Conservation (phyloP, 2,329 filamentous ascomycete species). For the Emericellopsis atlantica region DNA sequence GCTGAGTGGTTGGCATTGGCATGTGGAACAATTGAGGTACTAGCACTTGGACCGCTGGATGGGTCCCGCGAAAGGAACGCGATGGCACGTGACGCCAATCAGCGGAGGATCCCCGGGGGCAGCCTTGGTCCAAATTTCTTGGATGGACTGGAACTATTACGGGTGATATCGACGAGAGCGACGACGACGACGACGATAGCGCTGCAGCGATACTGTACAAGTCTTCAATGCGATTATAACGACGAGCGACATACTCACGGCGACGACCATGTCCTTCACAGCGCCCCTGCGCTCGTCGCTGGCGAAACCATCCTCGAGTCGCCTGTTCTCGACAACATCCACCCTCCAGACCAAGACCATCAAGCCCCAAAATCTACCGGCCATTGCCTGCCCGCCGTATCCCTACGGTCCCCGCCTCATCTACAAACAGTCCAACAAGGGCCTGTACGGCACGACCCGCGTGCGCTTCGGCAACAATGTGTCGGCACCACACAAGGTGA, state of each 20-base stretch:
- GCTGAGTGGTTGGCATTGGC: not conserved
- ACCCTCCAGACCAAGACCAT: conserved; percentile 24
- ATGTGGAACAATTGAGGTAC: too few relatives aligned
- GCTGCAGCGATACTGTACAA: not conserved
- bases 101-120: too few relatives aligned
- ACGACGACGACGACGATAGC: not conserved
- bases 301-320: conserved; percentile 3
- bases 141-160: not conserved
- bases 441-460: conserved; percentile 56
- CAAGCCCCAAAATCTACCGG: conserved; percentile 29
- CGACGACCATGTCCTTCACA: conserved; percentile 1
- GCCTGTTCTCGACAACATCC: conserved; percentile 23
- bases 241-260: not conserved
- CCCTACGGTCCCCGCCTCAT: conserved; percentile 57
- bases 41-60: too few relatives aligned
- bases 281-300: conserved; percentile 3
- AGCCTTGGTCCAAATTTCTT: too few relatives aligned
- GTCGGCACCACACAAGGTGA: conserved; percentile 54
- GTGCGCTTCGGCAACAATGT: conserved; percentile 75
- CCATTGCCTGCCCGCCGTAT: conserved; percentile 48
- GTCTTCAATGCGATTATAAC: too few relatives aligned
- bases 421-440: conserved; percentile 72
- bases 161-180: not conserved
- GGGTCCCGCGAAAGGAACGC: too few relatives aligned
- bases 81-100: too few relatives aligned